phyloP scores from a whole-genome alignment of 345 rosid genomes.

The Lepidium africanum region DNA sequence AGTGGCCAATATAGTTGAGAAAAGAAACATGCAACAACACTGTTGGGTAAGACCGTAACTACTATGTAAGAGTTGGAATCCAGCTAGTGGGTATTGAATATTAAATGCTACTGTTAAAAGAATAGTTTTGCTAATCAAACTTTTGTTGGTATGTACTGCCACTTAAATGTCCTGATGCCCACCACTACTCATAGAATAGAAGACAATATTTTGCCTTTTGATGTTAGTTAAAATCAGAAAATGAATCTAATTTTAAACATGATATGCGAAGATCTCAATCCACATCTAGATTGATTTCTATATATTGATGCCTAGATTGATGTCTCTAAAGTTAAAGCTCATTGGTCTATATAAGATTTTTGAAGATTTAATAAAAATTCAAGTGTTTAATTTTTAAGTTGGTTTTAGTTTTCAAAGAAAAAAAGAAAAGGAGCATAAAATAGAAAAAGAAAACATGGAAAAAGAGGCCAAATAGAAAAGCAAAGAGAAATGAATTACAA shows the following conservation, averaged over 20 bases:
- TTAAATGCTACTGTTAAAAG: neutral
- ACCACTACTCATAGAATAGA: neutral
- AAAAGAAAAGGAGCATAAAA: no score
- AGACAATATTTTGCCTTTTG: neutral
- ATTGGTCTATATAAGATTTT: neutral
- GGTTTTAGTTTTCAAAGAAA: neutral
- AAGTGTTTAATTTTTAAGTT: neutral
- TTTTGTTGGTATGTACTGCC: neutral
- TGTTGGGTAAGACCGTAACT: neutral
- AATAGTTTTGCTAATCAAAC: neutral
- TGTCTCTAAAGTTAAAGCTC: neutral
- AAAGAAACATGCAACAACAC: neutral
- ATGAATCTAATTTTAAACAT: neutral
- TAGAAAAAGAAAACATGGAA: no score
- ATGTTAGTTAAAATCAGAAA: neutral
- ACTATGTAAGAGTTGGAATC: neutral
- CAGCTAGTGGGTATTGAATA: neutral
- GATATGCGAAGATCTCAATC: neutral
- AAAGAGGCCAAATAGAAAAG: no score
- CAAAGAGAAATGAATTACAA: no score
- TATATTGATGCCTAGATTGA: neutral
- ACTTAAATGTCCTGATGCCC: neutral
- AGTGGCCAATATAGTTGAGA: neutral
- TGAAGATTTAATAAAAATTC: neutral
- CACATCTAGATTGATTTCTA: neutral